Percentiles rank a stretch among this genome's conserved stretches.
Conservation (phyloP, 768 basidiomycete genomes). For the Multifurca ochricompacta region DNA sequence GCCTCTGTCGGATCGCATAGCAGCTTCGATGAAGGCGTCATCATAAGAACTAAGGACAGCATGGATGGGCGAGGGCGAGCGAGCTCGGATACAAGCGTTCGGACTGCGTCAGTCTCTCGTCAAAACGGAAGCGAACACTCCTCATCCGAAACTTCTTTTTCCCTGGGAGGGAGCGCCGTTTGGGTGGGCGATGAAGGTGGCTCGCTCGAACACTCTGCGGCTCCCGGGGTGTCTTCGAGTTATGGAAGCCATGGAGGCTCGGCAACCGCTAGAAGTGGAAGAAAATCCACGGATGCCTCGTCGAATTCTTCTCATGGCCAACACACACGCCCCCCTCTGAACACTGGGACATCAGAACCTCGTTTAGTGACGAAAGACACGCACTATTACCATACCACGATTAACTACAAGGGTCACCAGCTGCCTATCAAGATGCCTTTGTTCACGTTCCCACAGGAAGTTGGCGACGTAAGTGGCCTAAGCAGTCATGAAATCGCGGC, state of each 20-base stretch:
- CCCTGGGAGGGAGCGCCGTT: slow-evolving; percentile 71
- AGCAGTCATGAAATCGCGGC: not conserved
- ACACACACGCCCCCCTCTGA: slow-evolving; percentile 26
- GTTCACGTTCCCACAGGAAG: slow-evolving; percentile 86
- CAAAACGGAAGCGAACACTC: slow-evolving; percentile 37
- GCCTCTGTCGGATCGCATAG: slow-evolving; percentile 45
- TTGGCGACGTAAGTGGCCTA: slow-evolving; percentile 74
- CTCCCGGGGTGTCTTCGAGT: slow-evolving; percentile 23
- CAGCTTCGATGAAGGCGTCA: slow-evolving; percentile 63
- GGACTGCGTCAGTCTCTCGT: slow-evolving; percentile 14
- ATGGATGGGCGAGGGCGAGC: slow-evolving; percentile 8
- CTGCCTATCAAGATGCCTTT: slow-evolving; percentile 90
- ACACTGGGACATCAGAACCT: slow-evolving; percentile 37
- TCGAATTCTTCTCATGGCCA: slow-evolving; percentile 56
- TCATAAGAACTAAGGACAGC: slow-evolving; percentile 31
- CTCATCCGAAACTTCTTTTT: slow-evolving; percentile 67
- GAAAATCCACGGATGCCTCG: slow-evolving; percentile 67
- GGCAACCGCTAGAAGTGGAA: slow-evolving; percentile 40
- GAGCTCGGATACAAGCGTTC: slow-evolving; percentile 8
- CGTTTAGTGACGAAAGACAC: slow-evolving; percentile 67
- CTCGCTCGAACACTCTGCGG: slow-evolving; percentile 32
- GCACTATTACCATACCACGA: slow-evolving; percentile 84
- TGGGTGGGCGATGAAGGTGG: slow-evolving; percentile 77
- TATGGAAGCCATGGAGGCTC: slow-evolving; percentile 40
- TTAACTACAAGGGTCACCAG: slow-evolving; percentile 74